A percentile compares a stretch with the other conserved stretches of the same genome.
Evolutionary conservation across 495 filamentous ascomycete species (phyloP).

Genomic region (Penicillium coprophilum): DNA sequence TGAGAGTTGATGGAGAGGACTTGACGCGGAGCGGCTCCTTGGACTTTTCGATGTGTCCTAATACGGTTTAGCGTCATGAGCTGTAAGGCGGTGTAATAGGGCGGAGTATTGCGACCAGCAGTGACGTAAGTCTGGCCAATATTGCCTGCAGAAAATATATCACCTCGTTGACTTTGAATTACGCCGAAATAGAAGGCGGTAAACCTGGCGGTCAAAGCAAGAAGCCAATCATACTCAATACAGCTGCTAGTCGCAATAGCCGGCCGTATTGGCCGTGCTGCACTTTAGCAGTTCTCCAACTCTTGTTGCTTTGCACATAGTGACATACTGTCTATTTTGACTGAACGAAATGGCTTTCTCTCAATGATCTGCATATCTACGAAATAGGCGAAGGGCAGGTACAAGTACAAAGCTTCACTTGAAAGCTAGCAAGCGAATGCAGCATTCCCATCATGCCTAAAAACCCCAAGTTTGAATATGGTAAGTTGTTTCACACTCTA

Average conservation of each 20-base stretch:
- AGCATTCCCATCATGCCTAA: constrained; percentile 39
- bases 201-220: background rate
- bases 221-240: background rate
- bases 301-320: background rate
- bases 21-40: constrained; percentile 40
- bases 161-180: too few species aligned
- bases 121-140: background rate
- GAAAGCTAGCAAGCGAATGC: constrained; percentile 12
- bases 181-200: background rate
- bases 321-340: background rate
- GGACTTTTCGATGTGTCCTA: constrained; percentile 44
- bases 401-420: constrained; percentile 14
- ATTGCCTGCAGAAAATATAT: background rate
- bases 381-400: constrained; percentile 1
- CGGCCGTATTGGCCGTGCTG: background rate
- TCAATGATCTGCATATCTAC: constrained; percentile 3
- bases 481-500: constrained; percentile 26
- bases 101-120: background rate
- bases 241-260: background rate
- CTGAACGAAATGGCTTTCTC: background rate
- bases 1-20: constrained; percentile 27
- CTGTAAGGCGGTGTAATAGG: constrained; percentile 20
- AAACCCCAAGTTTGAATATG: constrained; percentile 51
- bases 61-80: constrained; percentile 39
- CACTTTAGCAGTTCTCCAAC: background rate